Percentiles rank a stretch among this genome's conserved stretches.
These are phyloP conservation scores for Falciphora oryzae DNA, from an alignment of 2,329 filamentous ascomycete species.

Conservation along the genomic window DNA sequence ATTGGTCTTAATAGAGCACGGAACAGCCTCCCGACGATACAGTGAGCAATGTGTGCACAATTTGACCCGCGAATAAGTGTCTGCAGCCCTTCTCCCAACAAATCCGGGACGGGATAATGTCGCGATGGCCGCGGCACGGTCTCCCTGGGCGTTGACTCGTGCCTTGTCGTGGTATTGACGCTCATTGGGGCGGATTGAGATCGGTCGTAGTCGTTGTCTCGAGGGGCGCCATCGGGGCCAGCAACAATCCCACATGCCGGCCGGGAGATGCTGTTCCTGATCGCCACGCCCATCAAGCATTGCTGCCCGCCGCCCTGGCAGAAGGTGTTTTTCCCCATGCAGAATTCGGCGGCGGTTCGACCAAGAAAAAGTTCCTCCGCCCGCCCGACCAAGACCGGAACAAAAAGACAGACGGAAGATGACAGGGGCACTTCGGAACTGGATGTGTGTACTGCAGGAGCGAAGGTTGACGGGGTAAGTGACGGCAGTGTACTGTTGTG, in stretches of 20 bases:
- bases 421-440: too few species aligned
- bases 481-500: background rate
- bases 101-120: background rate
- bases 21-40: background rate
- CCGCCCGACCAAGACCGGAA: background rate
- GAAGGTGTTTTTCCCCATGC: background rate
- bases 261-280: background rate
- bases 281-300: too few species aligned
- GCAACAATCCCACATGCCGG: background rate
- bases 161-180: too few species aligned
- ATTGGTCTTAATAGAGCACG: background rate
- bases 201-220: background rate
- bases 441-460: too few species aligned
- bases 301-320: background rate
- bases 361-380: too few species aligned
- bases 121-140: too few species aligned
- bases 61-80: background rate
- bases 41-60: background rate
- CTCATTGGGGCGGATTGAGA: background rate
- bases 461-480: too few species aligned
- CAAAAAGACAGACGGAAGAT: too few species aligned
- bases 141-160: too few species aligned
- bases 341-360: too few species aligned
- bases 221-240: too few species aligned
- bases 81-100: background rate